Evolutionary conservation across 2,329 filamentous ascomycete genomes (phyloP).

Genomic region (Fusarium nanum): DNA sequence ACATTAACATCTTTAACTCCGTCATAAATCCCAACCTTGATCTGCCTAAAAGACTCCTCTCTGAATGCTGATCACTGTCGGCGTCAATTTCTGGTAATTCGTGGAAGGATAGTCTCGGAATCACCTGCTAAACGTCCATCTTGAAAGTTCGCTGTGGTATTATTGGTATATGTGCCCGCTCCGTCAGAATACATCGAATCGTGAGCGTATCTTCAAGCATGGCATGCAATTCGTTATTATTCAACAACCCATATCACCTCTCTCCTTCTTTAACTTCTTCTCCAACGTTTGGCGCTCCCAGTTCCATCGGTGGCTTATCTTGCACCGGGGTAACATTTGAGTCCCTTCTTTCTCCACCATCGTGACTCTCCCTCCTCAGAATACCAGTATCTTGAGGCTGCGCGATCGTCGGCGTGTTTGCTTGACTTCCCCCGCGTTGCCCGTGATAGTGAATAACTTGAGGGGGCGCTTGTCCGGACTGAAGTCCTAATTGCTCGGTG

Average conservation of each 20-base stretch:
- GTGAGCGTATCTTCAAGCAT: slow-evolving; percentile 45
- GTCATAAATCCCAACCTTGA: background rate
- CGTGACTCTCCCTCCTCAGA: slow-evolving; percentile 62
- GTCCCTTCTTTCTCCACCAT: slow-evolving; percentile 56
- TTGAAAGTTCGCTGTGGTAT: slow-evolving; percentile 35
- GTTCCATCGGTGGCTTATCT: slow-evolving; percentile 47
- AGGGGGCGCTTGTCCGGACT: slow-evolving; percentile 71
- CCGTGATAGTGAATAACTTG: slow-evolving; percentile 76
- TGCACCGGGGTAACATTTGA: slow-evolving; percentile 52
- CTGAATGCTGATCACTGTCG: background rate
- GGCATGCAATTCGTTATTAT: slow-evolving; percentile 42
- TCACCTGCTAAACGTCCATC: slow-evolving; percentile 15
- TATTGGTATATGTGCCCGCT: slow-evolving; percentile 44
- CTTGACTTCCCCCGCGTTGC: slow-evolving; percentile 74
- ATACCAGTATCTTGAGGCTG: slow-evolving; percentile 62
- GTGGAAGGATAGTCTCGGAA: slow-evolving; percentile 5
- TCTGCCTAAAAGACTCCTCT: background rate
- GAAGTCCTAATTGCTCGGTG: slow-evolving; percentile 71
- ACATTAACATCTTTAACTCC: background rate
- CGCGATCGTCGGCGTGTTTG: slow-evolving; percentile 70
- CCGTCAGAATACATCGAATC: slow-evolving; percentile 43
- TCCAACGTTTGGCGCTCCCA: slow-evolving; percentile 24
- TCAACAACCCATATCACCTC: slow-evolving; percentile 43
- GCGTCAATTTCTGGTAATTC: background rate
- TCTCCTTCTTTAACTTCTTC: slow-evolving; percentile 42